Evolutionary conservation across 2,329 filamentous ascomycete species (phyloP), one percentile per base, ranked within the genome.

Genomic region (Colletotrichum sp.): DNA sequence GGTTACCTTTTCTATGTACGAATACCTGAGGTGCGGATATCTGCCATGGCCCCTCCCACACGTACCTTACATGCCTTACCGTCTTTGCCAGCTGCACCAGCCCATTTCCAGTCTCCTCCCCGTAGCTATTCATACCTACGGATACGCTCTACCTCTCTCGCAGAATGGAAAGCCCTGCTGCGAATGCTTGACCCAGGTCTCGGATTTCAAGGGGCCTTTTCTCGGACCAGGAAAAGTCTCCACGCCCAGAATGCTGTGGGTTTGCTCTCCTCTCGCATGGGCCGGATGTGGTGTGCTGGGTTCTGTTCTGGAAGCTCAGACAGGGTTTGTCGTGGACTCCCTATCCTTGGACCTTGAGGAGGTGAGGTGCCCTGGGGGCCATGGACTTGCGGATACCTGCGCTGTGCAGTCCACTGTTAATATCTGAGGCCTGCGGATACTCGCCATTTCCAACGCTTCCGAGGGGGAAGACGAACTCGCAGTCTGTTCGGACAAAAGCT

Each of bases 201-300:
- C 36, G 64, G 48, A 60, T 30, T 32, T 34, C 66, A 43, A 65
- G 60, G 58, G 66, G 66, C 66, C 32, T 56, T 30, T 66, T 52
- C 43, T 61, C 30, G 56, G 12, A 52, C 61, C 52, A 66, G 52
- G 61, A 38, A 24, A 58, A 36, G 56, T 26, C 38, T 56, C 52
- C 16, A 32, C 38, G 38, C 18, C 38, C 38, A 43, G 24, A 12
- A 15, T 10, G 24, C 16, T 68, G 66, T 48, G 71, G 71, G 55
- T 75, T 75, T 61, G 18, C 38, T 43, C 38, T 43, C 72, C 38
- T 36, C 68, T 71, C 55, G 68, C 71, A 75, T 66, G 68, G 68
- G 61, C 61, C 48, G 28, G 16, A 55, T 28, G 18, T 60, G 36
- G 52, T 70, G 36, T 55, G 32, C 56, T 72, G 48, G 73, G 15